Percentiles rank a stretch among this genome's conserved stretches.
These are phyloP conservation scores for Rutstroemia sp. DNA, from an alignment of 2,329 filamentous ascomycete species.

Conservation along the genomic window DNA sequence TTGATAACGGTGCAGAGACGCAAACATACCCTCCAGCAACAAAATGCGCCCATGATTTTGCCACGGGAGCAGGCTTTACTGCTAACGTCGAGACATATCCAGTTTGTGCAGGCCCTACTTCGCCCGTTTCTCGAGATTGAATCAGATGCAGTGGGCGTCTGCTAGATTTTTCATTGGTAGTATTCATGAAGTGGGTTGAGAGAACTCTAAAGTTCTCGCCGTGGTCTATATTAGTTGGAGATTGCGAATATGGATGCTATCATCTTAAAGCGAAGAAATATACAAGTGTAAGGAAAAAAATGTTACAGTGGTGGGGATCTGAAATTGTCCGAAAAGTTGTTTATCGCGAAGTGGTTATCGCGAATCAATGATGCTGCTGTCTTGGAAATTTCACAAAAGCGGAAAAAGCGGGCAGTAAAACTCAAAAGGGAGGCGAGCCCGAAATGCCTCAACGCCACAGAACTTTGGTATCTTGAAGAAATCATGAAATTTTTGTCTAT, in stretches of 20 bases:
- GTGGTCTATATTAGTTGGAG: background rate
- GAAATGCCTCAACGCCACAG: too few species aligned
- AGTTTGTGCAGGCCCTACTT: slow-evolving; percentile 39
- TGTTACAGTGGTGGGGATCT: background rate
- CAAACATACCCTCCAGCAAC: slow-evolving; percentile 74
- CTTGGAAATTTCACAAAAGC: background rate
- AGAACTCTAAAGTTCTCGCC: slow-evolving; percentile 4
- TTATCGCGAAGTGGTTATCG: background rate
- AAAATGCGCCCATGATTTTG: slow-evolving; percentile 87
- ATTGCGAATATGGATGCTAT: background rate
- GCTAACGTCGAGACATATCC: slow-evolving; percentile 34
- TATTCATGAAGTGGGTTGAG: slow-evolving; percentile 25
- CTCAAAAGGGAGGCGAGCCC: background rate
- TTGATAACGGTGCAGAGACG: background rate
- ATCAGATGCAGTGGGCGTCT: slow-evolving; percentile 12
- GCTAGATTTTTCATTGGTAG: slow-evolving; percentile 18
- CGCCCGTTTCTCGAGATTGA: slow-evolving; percentile 53
- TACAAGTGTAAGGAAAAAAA: background rate
- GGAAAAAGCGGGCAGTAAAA: background rate
- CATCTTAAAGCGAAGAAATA: background rate
- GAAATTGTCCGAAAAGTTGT: background rate
- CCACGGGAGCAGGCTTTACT: slow-evolving; percentile 38
- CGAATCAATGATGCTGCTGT: background rate
- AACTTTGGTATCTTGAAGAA: background rate
- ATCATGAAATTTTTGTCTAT: background rate